Evolutionary conservation across 345 rosid species (phyloP).

Genomic region (Clarkia xantiana): DNA sequence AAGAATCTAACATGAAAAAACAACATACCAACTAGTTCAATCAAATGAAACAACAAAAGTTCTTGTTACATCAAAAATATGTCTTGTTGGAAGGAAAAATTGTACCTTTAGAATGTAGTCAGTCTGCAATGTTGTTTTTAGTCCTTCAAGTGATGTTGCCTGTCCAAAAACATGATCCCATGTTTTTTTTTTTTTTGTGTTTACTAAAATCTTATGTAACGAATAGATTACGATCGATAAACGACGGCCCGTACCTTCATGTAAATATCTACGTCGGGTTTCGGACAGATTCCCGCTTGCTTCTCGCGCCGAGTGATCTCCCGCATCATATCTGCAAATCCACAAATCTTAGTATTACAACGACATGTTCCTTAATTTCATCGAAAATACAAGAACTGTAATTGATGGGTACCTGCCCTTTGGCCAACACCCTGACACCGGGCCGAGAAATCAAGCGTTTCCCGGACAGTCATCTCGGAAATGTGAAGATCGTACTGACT

Average conservation of each 20-base stretch:
- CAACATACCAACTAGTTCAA: background rate
- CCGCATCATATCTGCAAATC: slow-evolving; percentile 16
- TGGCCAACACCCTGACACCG: slow-evolving; percentile 30
- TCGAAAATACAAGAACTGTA: background rate
- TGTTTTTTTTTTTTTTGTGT: too few species aligned
- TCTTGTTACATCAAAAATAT: background rate
- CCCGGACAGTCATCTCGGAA: slow-evolving; percentile 30
- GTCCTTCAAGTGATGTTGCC: slow-evolving; percentile 36
- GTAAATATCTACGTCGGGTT: slow-evolving; percentile 34
- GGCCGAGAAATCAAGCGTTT: slow-evolving; percentile 26
- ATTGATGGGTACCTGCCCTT: slow-evolving; percentile 16
- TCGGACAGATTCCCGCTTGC: slow-evolving; percentile 29
- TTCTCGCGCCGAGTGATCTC: slow-evolving; percentile 36
- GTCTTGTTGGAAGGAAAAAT: slow-evolving; percentile 1
- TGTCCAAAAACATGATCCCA: slow-evolving; percentile 7
- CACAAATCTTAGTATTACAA: background rate
- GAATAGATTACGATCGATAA: background rate
- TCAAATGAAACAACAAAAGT: background rate
- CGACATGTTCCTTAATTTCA: background rate
- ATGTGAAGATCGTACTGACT: slow-evolving; percentile 25
- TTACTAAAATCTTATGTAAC: too few species aligned
- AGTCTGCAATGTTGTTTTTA: slow-evolving; percentile 30
- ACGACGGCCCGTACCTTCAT: slow-evolving; percentile 25
- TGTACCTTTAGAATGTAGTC: slow-evolving; percentile 50
- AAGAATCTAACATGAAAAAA: slow-evolving; percentile 26